Conservation (phyloP, 1,139 yeast species). For the Scheffersomyces titani region DNA sequence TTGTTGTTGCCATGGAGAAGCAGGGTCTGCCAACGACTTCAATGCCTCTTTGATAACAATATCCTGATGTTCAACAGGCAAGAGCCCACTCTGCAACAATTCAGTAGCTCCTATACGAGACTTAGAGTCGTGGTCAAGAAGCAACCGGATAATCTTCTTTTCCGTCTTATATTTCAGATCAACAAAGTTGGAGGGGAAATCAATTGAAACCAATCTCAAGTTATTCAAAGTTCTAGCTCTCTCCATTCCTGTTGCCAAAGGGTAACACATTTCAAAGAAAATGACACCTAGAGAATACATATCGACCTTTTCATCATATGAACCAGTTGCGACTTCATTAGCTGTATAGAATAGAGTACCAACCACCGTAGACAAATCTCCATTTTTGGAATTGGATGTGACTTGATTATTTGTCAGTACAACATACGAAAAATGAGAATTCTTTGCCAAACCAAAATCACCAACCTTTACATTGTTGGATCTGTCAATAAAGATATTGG, state of each 20-base stretch:
- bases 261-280: slow-evolving; percentile 91
- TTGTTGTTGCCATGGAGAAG: slow-evolving; percentile 93
- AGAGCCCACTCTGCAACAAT: slow-evolving; percentile 73
- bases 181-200: slow-evolving; percentile 68
- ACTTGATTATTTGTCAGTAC: slow-evolving; percentile 45
- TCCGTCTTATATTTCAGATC: slow-evolving; percentile 54
- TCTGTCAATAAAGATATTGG: slow-evolving; percentile 92
- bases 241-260: slow-evolving; percentile 89
- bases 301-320: slow-evolving; percentile 89
- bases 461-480: slow-evolving; percentile 90
- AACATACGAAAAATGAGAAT: slow-evolving; percentile 50
- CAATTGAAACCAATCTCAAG: slow-evolving; percentile 57
- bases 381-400: slow-evolving; percentile 38
- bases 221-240: slow-evolving; percentile 69
- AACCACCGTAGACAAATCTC: slow-evolving; percentile 85
- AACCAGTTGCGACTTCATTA: slow-evolving; percentile 76
- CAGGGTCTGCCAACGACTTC: slow-evolving; percentile 80
- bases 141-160: slow-evolving; percentile 59
- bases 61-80: slow-evolving; percentile 90
- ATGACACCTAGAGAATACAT: slow-evolving; percentile 94
- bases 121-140: slow-evolving; percentile 78
- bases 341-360: slow-evolving; percentile 96
- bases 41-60: slow-evolving; percentile 86
- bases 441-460: slow-evolving; percentile 94
- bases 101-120: slow-evolving; percentile 76